Evolutionary conservation across 176 grass and related monocot species (phyloP).

Genomic region (Chloris gayana): DNA sequence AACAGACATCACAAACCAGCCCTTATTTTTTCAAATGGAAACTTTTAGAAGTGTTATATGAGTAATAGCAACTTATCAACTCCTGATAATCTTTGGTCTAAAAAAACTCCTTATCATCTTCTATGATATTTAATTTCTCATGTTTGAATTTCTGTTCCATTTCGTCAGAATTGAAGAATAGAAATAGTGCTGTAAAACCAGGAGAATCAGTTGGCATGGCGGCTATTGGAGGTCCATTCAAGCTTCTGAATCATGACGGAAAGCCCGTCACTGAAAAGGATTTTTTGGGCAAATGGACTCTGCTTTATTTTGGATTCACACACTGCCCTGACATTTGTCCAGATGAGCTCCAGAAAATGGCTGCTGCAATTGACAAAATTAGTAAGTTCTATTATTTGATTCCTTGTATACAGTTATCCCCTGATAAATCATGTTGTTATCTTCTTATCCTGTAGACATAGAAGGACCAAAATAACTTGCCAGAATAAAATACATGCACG

Average conservation of each 20-base stretch:
- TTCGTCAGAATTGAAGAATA: constrained; percentile 56
- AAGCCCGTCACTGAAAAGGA: constrained; percentile 64
- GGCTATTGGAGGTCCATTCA: constrained; percentile 72
- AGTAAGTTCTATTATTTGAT: constrained; percentile 35
- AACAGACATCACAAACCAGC: too few relatives aligned
- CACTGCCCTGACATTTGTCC: constrained; percentile 85
- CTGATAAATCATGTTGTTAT: not conserved
- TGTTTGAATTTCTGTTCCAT: not conserved
- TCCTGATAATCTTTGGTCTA: too few relatives aligned
- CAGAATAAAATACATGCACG: too few relatives aligned
- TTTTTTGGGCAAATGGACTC: constrained; percentile 78
- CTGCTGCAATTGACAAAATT: constrained; percentile 67
- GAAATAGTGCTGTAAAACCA: constrained; percentile 55
- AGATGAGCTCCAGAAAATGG: constrained; percentile 81
- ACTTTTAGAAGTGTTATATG: too few relatives aligned
- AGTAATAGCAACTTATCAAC: too few relatives aligned
- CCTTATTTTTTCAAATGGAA: too few relatives aligned
- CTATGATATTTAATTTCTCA: not conserved
- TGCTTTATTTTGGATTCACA: constrained; percentile 79
- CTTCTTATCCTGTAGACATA: not conserved
- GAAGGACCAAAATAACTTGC: not conserved
- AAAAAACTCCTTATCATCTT: too few relatives aligned
- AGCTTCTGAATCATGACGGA: constrained; percentile 60
- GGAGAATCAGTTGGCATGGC: constrained; percentile 51
- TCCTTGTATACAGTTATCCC: constrained; percentile 8